These are phyloP conservation scores for Chrysophaeum taylorii DNA, from an alignment of 352 stramenopile genomes.

Conservation along the genomic window DNA sequence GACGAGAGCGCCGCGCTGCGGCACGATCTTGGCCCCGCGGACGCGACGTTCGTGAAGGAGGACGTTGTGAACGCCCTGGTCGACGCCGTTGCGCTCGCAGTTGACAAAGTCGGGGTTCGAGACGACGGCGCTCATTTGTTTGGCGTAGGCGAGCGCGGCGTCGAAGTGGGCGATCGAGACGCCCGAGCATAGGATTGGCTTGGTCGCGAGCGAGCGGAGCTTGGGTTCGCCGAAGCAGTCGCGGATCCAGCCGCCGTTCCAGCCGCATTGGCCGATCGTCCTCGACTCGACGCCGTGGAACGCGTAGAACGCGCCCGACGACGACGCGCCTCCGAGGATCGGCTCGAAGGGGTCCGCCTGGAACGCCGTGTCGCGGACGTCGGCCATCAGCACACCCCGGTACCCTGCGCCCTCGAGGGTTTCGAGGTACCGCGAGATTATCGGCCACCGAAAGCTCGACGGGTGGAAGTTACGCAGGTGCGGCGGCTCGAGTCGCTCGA, in stretches of 20 bases:
- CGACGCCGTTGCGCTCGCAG: constrained; percentile 30
- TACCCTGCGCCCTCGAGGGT: not conserved
- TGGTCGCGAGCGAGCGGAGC: not conserved
- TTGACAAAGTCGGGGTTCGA: constrained; percentile 11
- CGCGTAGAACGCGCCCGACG: constrained; percentile 18
- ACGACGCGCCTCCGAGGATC: not conserved
- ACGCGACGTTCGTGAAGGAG: constrained; percentile 18
- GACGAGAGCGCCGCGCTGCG: constrained; percentile 18
- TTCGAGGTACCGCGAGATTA: constrained; percentile 4
- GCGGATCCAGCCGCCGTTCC: constrained; percentile 30
- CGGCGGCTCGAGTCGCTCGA: not conserved
- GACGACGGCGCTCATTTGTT: constrained; percentile 22
- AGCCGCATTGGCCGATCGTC: constrained; percentile 26
- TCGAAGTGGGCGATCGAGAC: constrained; percentile 18
- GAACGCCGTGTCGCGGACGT: constrained; percentile 29
- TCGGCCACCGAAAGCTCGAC: constrained; percentile 11
- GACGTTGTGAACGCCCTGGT: constrained; percentile 34
- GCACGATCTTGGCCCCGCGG: not conserved
- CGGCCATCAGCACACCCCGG: constrained; percentile 22
- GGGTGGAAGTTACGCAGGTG: constrained; percentile 7
- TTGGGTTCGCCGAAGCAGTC: constrained; percentile 27
- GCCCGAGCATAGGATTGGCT: constrained; percentile 25
- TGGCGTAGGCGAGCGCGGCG: constrained; percentile 12
- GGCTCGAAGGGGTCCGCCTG: constrained; percentile 27
- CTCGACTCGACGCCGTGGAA: constrained; percentile 29